phyloP scores from a whole-genome alignment of 768 basidiomycete genomes.

The Paxillus ammoniavirescens region DNA sequence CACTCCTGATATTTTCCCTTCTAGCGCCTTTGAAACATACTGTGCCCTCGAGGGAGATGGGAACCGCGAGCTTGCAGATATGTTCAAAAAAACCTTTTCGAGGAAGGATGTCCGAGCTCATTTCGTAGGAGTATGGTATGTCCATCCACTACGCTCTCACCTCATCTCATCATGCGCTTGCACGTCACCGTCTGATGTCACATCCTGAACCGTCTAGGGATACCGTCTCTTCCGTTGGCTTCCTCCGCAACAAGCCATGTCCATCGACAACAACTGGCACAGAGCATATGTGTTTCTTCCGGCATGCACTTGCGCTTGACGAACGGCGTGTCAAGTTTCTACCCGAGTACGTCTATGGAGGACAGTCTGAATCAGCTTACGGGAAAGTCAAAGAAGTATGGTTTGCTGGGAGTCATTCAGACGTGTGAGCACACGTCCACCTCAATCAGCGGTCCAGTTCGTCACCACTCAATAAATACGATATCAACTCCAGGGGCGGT shows the following conservation, averaged over 20 bases:
- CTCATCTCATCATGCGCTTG: background rate
- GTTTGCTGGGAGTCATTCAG: constrained; percentile 30
- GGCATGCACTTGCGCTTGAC: constrained; percentile 36
- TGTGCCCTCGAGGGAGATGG: constrained; percentile 7
- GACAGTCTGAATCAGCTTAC: background rate
- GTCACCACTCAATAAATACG: background rate
- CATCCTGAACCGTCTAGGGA: constrained; percentile 21
- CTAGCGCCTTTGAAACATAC: constrained; percentile 32
- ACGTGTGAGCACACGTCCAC: constrained; percentile 26
- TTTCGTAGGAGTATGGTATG: constrained; percentile 36
- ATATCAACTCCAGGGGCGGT: constrained; percentile 13
- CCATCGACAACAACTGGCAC: constrained; percentile 15
- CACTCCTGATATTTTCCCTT: background rate
- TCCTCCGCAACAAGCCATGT: constrained; percentile 12
- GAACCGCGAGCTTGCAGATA: constrained; percentile 15
- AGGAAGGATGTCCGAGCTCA: constrained; percentile 24
- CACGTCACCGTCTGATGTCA: background rate
- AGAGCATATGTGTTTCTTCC: constrained; percentile 31
- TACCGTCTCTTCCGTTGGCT: constrained; percentile 34
- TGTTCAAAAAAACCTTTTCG: constrained; percentile 31
- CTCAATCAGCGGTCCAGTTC: background rate
- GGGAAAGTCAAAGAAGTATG: constrained; percentile 33
- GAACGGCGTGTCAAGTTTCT: constrained; percentile 35
- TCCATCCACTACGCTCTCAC: background rate
- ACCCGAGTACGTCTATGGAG: constrained; percentile 26